Conservation (phyloP, 768 basidiomycete genomes). For the Termitomyces sp. region DNA sequence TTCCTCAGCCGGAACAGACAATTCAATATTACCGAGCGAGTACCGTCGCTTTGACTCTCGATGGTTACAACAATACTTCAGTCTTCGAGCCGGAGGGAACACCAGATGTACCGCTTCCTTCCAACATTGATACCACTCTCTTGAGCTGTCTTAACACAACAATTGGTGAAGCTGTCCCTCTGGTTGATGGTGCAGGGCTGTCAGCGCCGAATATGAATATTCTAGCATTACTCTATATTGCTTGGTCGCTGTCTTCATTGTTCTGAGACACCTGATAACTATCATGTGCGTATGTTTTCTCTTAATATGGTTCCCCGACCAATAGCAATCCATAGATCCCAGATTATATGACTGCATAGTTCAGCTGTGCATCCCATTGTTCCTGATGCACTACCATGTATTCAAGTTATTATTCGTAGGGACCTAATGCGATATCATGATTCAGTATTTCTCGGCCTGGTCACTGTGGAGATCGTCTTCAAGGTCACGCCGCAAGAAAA, state of each 20-base stretch:
- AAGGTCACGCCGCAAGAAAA: background rate
- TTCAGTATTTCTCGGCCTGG: too few relatives aligned
- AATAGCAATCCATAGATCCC: background rate
- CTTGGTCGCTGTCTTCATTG: constrained; percentile 17
- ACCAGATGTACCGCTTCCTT: constrained; percentile 49
- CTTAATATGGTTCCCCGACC: constrained; percentile 17
- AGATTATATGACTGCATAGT: background rate
- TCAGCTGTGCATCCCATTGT: background rate
- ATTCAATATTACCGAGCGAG: constrained; percentile 72
- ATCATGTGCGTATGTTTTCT: background rate
- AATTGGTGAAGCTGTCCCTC: constrained; percentile 55
- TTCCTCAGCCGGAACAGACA: constrained; percentile 49
- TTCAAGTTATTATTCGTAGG: background rate
- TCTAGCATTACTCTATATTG: constrained; percentile 20
- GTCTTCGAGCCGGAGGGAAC: constrained; percentile 38
- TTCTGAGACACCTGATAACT: background rate
- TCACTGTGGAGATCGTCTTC: background rate
- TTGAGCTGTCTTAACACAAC: constrained; percentile 61
- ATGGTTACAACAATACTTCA: constrained; percentile 66
- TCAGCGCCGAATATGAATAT: constrained; percentile 19
- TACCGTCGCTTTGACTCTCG: constrained; percentile 56
- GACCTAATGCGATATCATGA: background rate
- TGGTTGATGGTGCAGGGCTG: constrained; percentile 37
- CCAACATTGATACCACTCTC: constrained; percentile 44
- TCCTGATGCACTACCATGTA: background rate